Percentiles rank a stretch among this genome's conserved stretches.
Evolutionary conservation across 352 stramenopile genomes (phyloP).

Genomic region (Pythium phragmitis): DNA sequence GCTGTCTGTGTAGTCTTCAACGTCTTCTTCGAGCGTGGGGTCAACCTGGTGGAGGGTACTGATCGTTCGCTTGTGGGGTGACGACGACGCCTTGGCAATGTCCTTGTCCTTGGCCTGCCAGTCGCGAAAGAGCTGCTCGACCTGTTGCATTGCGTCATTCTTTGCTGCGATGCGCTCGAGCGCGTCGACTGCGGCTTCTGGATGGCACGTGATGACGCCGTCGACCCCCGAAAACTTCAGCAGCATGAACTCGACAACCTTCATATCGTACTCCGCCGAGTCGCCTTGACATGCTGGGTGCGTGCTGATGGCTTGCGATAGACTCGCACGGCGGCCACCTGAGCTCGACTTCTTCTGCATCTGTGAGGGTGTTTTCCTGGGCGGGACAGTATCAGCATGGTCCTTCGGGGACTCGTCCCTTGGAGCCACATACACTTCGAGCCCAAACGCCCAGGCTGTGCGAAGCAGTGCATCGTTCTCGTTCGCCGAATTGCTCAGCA

Average conservation of each 20-base stretch:
- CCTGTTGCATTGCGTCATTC: conserved; percentile 32
- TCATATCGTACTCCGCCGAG: conserved; percentile 20
- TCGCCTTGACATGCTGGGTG: conserved; percentile 1
- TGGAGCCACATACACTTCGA: conserved; percentile 32
- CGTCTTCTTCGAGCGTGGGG: conserved; percentile 8
- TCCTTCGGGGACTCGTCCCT: conserved; percentile 15
- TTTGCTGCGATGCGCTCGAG: conserved; percentile 28
- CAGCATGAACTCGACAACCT: conserved; percentile 37
- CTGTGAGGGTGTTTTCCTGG: background rate
- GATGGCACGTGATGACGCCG: conserved; percentile 31
- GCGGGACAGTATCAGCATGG: background rate
- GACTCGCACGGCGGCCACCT: background rate
- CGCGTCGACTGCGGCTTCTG: conserved; percentile 30
- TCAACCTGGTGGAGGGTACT: background rate
- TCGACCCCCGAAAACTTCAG: conserved; percentile 37
- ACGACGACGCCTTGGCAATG: conserved; percentile 4
- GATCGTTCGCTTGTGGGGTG: conserved; percentile 2
- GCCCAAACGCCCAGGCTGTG: conserved; percentile 25
- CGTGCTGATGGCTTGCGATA: conserved; percentile 15
- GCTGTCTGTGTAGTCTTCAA: conserved; percentile 31
- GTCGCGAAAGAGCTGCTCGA: conserved; percentile 36
- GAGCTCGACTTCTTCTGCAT: background rate
- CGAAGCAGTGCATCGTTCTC: conserved; percentile 36
- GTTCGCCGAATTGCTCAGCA: conserved; percentile 34
- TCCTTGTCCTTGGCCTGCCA: conserved; percentile 33